Percentiles rank a stretch among this genome's conserved stretches.
Evolutionary conservation across 164 flowering plant genomes (phyloP).

Genomic region (Piper longum): DNA sequence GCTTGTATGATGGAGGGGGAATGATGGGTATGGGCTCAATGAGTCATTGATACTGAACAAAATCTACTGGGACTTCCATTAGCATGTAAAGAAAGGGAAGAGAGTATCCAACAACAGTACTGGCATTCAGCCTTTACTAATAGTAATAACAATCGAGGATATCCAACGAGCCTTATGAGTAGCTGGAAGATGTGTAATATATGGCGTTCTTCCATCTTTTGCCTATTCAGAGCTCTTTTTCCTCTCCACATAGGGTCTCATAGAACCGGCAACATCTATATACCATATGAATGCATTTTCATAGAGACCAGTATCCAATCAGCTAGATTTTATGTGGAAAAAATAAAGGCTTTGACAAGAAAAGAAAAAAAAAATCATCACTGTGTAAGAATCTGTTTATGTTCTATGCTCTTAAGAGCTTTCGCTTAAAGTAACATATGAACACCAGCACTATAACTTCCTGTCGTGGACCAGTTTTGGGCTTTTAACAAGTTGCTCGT

Average conservation of each 20-base stretch:
- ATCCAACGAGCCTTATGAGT: slow-evolving; percentile 10
- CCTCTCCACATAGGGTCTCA: background rate
- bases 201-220: background rate
- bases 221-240: background rate
- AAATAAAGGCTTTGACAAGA: background rate
- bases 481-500: slow-evolving; percentile 6
- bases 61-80: slow-evolving; percentile 5
- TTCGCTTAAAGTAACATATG: background rate
- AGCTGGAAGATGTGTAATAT: background rate
- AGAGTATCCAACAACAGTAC: slow-evolving; percentile 6
- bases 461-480: background rate
- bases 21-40: slow-evolving; percentile 10
- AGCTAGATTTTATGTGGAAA: background rate
- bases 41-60: background rate
- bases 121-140: background rate
- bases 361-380: too few species aligned
- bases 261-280: background rate
- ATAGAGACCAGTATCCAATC: background rate
- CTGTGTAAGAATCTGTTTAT: background rate
- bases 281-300: background rate
- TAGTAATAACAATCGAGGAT: background rate
- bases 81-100: background rate
- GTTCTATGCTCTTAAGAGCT: background rate
- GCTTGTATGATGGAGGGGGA: slow-evolving; percentile 13
- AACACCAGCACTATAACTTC: background rate